Conservation (phyloP, 2,329 filamentous ascomycete genomes). For the Pyrenochaeta sp. region DNA sequence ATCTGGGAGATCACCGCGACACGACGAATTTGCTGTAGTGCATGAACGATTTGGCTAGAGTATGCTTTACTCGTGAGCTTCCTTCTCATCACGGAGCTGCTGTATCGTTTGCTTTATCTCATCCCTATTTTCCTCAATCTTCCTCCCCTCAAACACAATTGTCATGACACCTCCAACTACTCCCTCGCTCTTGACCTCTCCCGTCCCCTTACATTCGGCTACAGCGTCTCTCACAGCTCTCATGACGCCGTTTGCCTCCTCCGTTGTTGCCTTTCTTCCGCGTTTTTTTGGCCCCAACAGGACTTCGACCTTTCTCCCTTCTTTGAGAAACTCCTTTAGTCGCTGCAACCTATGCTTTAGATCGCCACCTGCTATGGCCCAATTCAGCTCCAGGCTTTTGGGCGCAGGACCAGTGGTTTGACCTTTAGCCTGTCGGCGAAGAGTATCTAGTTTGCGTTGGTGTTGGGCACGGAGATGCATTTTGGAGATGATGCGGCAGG, state of each 20-base stretch:
- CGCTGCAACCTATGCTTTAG: conserved; percentile 62
- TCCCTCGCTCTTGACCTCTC: conserved; percentile 39
- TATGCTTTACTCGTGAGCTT: too few relatives aligned
- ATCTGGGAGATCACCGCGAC: background rate
- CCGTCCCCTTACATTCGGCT: conserved; percentile 44
- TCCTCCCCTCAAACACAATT: conserved; percentile 42
- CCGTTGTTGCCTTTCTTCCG: conserved; percentile 65
- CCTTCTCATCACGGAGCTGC: background rate
- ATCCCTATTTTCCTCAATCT: conserved; percentile 23
- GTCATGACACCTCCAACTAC: conserved; percentile 41
- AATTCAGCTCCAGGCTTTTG: conserved; percentile 90
- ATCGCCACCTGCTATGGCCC: conserved; percentile 82
- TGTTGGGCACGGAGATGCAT: conserved; percentile 57
- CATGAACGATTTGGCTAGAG: too few relatives aligned
- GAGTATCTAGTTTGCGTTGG: conserved; percentile 55
- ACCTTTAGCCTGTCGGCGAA: conserved; percentile 51
- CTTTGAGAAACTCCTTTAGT: conserved; percentile 73
- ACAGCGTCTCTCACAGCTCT: conserved; percentile 58
- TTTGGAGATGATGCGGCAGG: conserved; percentile 77
- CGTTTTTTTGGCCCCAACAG: conserved; percentile 73
- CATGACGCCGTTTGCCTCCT: conserved; percentile 67
- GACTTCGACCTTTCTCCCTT: conserved; percentile 80
- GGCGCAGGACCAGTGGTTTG: conserved; percentile 37
- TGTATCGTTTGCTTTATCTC: conserved; percentile 7
- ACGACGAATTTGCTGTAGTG: background rate